Conservation (phyloP, 352 stramenopile genomes). For the Pythium periplocum region DNA sequence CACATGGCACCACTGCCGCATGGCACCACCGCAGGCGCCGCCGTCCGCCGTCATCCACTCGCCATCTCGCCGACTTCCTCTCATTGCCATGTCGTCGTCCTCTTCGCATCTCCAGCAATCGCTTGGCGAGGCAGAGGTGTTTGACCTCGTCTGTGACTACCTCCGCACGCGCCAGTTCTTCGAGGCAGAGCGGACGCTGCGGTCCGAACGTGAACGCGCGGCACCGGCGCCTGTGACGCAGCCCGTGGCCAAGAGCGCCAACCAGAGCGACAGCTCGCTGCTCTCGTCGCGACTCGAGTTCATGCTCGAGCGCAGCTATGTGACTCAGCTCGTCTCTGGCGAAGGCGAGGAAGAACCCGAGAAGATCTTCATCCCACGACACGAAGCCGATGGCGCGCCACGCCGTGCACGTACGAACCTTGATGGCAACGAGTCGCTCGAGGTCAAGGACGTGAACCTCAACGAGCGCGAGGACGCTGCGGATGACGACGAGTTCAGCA, state of each 20-base stretch:
- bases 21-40: not conserved
- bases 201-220: constrained; percentile 58
- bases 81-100: constrained; percentile 26
- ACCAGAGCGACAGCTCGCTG: constrained; percentile 24
- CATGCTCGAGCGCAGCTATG: constrained; percentile 80
- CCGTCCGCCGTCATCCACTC: not conserved
- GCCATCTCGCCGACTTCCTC: constrained; percentile 3
- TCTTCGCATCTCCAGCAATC: constrained; percentile 69
- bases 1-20: not conserved
- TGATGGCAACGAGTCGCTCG: constrained; percentile 62
- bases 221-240: constrained; percentile 12
- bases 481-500: constrained; percentile 42
- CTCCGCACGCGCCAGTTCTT: constrained; percentile 85
- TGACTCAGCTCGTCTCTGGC: constrained; percentile 77
- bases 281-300: constrained; percentile 60
- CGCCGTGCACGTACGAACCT: constrained; percentile 47
- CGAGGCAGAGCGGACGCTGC: constrained; percentile 67
- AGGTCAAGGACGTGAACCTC: constrained; percentile 29
- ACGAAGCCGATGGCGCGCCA: constrained; percentile 41
- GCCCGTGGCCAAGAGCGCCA: constrained; percentile 6
- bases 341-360: constrained; percentile 48
- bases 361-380: constrained; percentile 73
- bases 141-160: constrained; percentile 87
- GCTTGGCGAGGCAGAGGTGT: constrained; percentile 79
- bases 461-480: constrained; percentile 26